Percentiles rank a stretch among this genome's conserved stretches.
Evolutionary conservation across 2,329 filamentous ascomycete genomes (phyloP).

Genomic region (Alternaria novae-zelandiae): DNA sequence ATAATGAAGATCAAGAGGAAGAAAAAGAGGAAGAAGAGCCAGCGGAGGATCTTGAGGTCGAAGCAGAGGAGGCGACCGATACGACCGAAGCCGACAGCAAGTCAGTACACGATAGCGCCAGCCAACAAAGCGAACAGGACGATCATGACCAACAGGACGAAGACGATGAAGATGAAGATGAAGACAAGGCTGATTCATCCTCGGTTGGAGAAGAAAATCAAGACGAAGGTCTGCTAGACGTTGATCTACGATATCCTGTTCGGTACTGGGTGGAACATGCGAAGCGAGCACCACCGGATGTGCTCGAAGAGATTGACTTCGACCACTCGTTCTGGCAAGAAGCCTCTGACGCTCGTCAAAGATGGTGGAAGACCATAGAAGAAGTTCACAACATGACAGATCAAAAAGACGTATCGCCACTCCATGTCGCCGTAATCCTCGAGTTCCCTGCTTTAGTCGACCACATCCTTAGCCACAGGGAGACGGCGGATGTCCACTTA

Average conservation of each 20-base stretch:
- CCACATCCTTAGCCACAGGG: slow-evolving; percentile 17
- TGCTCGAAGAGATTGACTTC: slow-evolving; percentile 28
- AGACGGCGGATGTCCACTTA: slow-evolving; percentile 17
- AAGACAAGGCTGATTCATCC: background rate
- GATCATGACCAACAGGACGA: background rate
- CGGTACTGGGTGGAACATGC: slow-evolving; percentile 34
- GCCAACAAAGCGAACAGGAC: background rate
- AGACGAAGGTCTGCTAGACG: slow-evolving; percentile 3
- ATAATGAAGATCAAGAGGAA: background rate
- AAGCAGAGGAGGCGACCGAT: background rate
- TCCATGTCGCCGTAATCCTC: slow-evolving; percentile 27
- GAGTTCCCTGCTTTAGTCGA: slow-evolving; percentile 26
- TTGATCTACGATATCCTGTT: slow-evolving; percentile 23
- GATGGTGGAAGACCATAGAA: slow-evolving; percentile 25
- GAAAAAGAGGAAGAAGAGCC: background rate
- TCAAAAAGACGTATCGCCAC: slow-evolving; percentile 19
- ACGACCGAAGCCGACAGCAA: background rate
- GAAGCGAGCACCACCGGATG: slow-evolving; percentile 24
- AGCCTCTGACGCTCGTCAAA: slow-evolving; percentile 16
- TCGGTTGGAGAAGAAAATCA: slow-evolving; percentile 2
- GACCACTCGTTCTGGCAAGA: slow-evolving; percentile 24
- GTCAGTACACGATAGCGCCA: background rate
- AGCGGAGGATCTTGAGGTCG: background rate
- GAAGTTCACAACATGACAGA: slow-evolving; percentile 14
- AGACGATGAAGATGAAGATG: background rate